Evolutionary conservation across 305 asterid species (phyloP).

Genomic region (Rubia tinctorum): DNA sequence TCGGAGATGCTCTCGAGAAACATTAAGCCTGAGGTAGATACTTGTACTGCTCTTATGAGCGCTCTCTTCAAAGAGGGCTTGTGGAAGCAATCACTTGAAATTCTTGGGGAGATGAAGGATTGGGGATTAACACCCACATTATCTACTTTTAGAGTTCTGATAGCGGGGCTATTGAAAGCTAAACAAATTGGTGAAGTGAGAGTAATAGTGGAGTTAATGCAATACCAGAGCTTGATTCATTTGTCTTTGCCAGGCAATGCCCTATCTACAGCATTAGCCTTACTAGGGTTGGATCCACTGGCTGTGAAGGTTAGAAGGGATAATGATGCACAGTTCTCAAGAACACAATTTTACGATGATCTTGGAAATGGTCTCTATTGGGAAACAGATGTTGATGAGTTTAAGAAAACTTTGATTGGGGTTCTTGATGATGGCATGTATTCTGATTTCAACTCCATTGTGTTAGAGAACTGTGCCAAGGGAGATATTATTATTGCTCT

Average conservation of each 20-base stretch:
- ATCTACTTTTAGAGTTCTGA: slow-evolving; percentile 64
- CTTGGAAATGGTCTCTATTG: slow-evolving; percentile 93
- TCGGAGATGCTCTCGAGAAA: slow-evolving; percentile 63
- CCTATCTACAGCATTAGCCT: slow-evolving; percentile 45
- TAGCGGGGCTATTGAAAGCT: slow-evolving; percentile 72
- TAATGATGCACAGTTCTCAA: slow-evolving; percentile 47
- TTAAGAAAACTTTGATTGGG: slow-evolving; percentile 39
- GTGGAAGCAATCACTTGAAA: slow-evolving; percentile 58
- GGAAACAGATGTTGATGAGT: slow-evolving; percentile 65
- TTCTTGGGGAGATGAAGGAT: slow-evolving; percentile 78
- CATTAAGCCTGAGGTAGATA: slow-evolving; percentile 51
- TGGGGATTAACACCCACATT: slow-evolving; percentile 42
- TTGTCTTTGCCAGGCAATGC: slow-evolving; percentile 48
- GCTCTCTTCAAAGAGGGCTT: slow-evolving; percentile 61
- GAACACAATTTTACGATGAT: slow-evolving; percentile 71
- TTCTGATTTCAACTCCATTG: slow-evolving; percentile 51
- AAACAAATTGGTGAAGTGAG: slow-evolving; percentile 65
- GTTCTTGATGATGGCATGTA: slow-evolving; percentile 64
- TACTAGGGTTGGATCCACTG: slow-evolving; percentile 54
- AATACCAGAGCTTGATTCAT: slow-evolving; percentile 34
- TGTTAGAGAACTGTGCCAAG: slow-evolving; percentile 29
- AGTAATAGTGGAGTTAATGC: slow-evolving; percentile 52
- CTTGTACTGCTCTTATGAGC: slow-evolving; percentile 79
- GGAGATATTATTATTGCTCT: slow-evolving; percentile 31
- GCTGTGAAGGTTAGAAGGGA: slow-evolving; percentile 77